These are phyloP conservation scores for Pugionium dolabratum DNA, from an alignment of 345 rosid species.

Conservation along the genomic window DNA sequence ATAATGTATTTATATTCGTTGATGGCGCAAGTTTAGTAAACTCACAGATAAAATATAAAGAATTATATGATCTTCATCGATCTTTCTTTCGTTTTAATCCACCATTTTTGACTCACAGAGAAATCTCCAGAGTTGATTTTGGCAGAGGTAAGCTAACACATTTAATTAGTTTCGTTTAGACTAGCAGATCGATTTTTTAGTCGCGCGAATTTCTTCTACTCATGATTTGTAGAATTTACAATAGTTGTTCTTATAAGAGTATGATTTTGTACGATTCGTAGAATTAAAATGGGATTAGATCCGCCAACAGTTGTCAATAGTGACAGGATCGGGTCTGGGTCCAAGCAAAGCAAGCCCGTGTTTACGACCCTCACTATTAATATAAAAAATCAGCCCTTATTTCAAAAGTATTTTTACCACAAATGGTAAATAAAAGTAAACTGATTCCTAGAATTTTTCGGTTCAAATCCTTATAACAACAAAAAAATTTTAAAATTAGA, in stretches of 20 bases:
- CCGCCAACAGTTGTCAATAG: no score
- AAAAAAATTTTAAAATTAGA: no score
- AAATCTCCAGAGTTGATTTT: conserved; percentile 1
- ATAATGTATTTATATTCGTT: background rate
- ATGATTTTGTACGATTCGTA: conserved; percentile 60
- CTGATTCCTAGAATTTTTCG: no score
- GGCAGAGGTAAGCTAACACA: conserved; percentile 34
- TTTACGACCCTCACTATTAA: no score
- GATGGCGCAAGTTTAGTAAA: conserved; percentile 39
- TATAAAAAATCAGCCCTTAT: no score
- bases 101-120: conserved; percentile 7
- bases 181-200: conserved; percentile 24
- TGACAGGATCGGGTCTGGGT: no score
- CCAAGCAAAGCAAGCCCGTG: no score
- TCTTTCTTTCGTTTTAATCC: conserved; percentile 1
- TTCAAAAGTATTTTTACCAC: no score
- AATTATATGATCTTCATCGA: background rate
- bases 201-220: conserved; percentile 10
- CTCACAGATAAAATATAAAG: background rate
- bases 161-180: background rate
- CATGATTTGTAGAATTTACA: conserved; percentile 24
- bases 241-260: conserved; percentile 20
- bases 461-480: no score
- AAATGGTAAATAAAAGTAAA: no score
- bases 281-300: conserved; percentile 69